Conservation (phyloP, 2,329 filamentous ascomycete species). For the Aspergillus sp. region DNA sequence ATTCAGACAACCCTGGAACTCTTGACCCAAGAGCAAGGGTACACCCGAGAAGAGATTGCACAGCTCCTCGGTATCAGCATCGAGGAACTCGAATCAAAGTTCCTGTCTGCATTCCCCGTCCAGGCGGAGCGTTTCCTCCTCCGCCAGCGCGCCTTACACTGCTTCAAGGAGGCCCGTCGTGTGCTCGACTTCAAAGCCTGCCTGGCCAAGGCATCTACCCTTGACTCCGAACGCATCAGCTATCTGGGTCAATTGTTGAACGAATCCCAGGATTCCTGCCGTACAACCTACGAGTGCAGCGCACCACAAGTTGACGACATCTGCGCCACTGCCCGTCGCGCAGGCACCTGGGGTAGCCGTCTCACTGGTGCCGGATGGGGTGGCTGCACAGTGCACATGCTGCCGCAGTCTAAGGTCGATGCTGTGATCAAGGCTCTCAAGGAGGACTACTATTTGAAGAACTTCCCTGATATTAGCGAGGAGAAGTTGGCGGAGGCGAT, state of each 20-base stretch:
- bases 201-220: conserved; percentile 50
- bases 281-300: conserved; percentile 82
- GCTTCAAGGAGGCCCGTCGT: conserved; percentile 79
- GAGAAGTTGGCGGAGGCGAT: conserved; percentile 73
- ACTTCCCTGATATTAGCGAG: conserved; percentile 56
- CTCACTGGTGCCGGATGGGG: conserved; percentile 95
- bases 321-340: conserved; percentile 66
- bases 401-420: conserved; percentile 73
- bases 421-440: conserved; percentile 69
- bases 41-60: conserved; percentile 79
- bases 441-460: conserved; percentile 71
- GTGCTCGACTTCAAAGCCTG: conserved; percentile 76
- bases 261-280: conserved; percentile 78
- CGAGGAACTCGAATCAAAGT: conserved; percentile 63
- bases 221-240: conserved; percentile 58
- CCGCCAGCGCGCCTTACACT: conserved; percentile 78
- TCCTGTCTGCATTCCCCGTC: conserved; percentile 81
- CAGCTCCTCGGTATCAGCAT: conserved; percentile 60
- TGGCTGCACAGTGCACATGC: conserved; percentile 88
- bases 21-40: conserved; percentile 72
- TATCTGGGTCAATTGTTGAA: conserved; percentile 78
- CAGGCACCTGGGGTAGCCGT: conserved; percentile 75
- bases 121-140: conserved; percentile 82
- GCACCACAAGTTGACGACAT: conserved; percentile 87
- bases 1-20: conserved; percentile 61